Evolutionary conservation across 352 stramenopile genomes (phyloP).

Genomic region (Globisporangium recalcitrans): DNA sequence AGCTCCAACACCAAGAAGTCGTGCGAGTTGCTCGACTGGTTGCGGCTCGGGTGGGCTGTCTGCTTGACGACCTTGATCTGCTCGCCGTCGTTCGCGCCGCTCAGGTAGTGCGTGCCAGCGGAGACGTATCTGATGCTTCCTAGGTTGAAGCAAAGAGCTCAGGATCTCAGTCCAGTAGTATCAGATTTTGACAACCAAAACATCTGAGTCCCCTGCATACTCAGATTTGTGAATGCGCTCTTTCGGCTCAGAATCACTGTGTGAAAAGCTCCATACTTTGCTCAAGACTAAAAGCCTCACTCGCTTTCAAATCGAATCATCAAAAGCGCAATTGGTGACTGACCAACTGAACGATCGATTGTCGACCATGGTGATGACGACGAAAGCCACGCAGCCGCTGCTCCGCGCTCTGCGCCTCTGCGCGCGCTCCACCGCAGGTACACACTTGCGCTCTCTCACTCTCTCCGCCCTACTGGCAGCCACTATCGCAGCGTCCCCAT

Average conservation of each 20-base stretch:
- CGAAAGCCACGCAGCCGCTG: neutral
- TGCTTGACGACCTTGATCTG: slow-evolving; percentile 43
- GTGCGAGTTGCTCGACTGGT: slow-evolving; percentile 30
- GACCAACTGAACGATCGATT: neutral
- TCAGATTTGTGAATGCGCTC: neutral
- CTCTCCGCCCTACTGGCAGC: neutral
- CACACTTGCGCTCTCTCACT: neutral
- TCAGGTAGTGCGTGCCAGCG: slow-evolving; percentile 50
- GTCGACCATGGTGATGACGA: slow-evolving; percentile 5
- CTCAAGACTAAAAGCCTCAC: neutral
- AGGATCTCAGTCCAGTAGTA: no score
- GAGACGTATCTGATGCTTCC: slow-evolving; percentile 44
- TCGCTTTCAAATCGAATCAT: neutral
- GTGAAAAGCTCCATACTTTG: neutral
- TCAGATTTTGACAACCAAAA: neutral
- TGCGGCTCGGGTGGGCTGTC: slow-evolving; percentile 47
- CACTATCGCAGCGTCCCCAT: neutral
- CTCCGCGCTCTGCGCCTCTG: neutral
- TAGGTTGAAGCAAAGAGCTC: no score
- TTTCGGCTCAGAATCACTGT: neutral
- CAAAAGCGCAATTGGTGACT: no score
- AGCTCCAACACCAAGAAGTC: slow-evolving; percentile 63
- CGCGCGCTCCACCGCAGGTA: neutral
- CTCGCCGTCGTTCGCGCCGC: slow-evolving; percentile 33
- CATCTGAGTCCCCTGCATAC: neutral